A percentile compares a stretch with the other conserved stretches of the same genome.
Evolutionary conservation across 352 stramenopile species (phyloP).

Genomic region (Pythium brassicae): DNA sequence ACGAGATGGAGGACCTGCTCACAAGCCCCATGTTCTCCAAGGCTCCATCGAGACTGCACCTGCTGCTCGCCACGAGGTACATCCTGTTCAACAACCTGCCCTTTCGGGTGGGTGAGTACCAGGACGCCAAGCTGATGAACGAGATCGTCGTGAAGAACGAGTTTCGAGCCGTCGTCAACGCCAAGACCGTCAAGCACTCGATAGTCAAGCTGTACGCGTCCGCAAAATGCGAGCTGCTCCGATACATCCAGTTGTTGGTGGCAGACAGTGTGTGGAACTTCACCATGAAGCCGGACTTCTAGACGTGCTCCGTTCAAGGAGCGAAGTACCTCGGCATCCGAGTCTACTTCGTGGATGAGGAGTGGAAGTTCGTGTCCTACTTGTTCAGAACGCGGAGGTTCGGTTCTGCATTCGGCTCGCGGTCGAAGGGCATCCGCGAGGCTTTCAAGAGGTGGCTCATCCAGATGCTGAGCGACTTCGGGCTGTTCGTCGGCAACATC

Average conservation of each 20-base stretch:
- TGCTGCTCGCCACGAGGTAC: constrained; percentile 1
- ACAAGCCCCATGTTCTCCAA: background rate
- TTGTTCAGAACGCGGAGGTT: constrained; percentile 9
- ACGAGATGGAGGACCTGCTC: constrained; percentile 4
- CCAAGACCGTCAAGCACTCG: background rate
- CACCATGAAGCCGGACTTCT: constrained; percentile 8
- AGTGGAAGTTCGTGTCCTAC: constrained; percentile 7
- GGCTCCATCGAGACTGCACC: background rate
- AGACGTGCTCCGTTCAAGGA: constrained; percentile 6
- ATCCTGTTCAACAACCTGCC: constrained; percentile 6
- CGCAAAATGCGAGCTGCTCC: too few species aligned
- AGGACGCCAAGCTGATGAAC: constrained; percentile 3
- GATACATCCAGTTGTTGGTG: too few species aligned
- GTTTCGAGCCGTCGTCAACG: background rate
- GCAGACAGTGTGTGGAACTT: background rate
- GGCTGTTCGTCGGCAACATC: background rate
- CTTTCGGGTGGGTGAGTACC: background rate
- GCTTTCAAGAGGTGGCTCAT: constrained; percentile 9
- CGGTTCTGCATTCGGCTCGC: constrained; percentile 3
- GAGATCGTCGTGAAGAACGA: background rate
- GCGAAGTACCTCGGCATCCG: constrained; percentile 9
- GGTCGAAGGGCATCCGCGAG: constrained; percentile 4
- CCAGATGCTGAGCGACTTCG: constrained; percentile 13
- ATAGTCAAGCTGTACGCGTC: too few species aligned
- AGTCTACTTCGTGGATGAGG: constrained; percentile 8